phyloP scores from a whole-genome alignment of 2,329 filamentous ascomycete species.

The Cryphonectria parasitica region DNA sequence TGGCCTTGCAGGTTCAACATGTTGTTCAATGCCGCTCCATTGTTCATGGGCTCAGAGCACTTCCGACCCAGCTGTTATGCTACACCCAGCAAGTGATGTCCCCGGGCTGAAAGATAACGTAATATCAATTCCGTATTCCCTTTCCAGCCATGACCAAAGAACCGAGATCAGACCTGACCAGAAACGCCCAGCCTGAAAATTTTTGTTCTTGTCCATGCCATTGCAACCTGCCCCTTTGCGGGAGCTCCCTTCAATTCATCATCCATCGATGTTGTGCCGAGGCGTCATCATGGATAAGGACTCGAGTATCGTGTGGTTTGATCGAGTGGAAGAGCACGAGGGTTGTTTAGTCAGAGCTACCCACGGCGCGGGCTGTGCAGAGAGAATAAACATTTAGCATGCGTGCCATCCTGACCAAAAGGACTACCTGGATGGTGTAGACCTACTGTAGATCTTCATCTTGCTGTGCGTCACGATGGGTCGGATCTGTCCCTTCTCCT shows the following conservation, averaged over 20 bases:
- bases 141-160: conserved; percentile 37
- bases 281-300: conserved; percentile 26
- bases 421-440: background rate
- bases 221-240: conserved; percentile 24
- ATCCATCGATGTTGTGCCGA: conserved; percentile 24
- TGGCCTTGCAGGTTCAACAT: background rate
- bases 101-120: conserved; percentile 22
- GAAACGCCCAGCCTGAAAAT: conserved; percentile 33
- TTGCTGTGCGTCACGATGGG: conserved; percentile 95
- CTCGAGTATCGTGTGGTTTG: conserved; percentile 32
- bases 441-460: conserved; percentile 94
- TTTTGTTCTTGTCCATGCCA: conserved; percentile 22
- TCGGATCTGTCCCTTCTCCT: conserved; percentile 99
- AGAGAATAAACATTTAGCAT: conserved; percentile 37
- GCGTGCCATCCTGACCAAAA: background rate
- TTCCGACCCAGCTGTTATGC: conserved; percentile 40
- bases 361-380: conserved; percentile 62
- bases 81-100: conserved; percentile 37
- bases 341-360: conserved; percentile 50
- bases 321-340: conserved; percentile 20
- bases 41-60: conserved; percentile 40
- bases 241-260: conserved; percentile 25
- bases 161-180: conserved; percentile 27
- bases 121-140: conserved; percentile 34
- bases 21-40: conserved; percentile 37